Evolutionary conservation across 2,329 filamentous ascomycete genomes (phyloP), one percentile per base, ranked within the genome.

Genomic region (Cytospora mali): DNA sequence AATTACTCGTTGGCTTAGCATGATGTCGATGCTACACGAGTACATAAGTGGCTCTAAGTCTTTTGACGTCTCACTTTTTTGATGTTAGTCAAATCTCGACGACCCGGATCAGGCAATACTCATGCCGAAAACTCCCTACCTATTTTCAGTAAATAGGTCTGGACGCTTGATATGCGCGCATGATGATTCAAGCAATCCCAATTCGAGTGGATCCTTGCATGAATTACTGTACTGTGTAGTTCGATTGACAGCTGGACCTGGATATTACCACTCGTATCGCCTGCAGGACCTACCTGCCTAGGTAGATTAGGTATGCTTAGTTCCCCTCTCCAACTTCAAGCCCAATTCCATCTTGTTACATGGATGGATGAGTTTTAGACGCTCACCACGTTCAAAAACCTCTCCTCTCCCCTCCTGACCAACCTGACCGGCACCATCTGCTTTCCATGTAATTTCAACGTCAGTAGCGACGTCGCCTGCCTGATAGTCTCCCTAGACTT

Each of bases 321-420:
- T 27, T 13, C 5, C 25, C 28, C 3, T 39, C 23, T 28, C 42
- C 23, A 9, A 7, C 18, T 4, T 18, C 10, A n/a, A 11, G 21
- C n/a, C 18, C 25, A 3, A 14, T 33, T 18, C 11, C 6, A 50
- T 11, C 23, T 23, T n/a, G 23, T 42, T n/a, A n/a, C n/a, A n/a
- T n/a, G 2, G 16, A 7, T 39, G 7, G 7, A 18, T 29, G 25
- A 11, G 25, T 18, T 25, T 27, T 29, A 57, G 6, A 33, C 25
- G 53, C 75, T 69, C 57, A 76, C 64, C 69, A 76, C 76, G 49
- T 74, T 70, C 42, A 84, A 75, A 75, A 93, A 93, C 69, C 83
- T 82, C 80, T 93, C 91, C 66, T 83, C 75, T 0, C 90, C 90
- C 68, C 88, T 85, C 76, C 77, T 85, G 11, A 91, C 88, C 67